A percentile compares a stretch with the other conserved stretches of the same genome.
Evolutionary conservation across 371 early-diverging fungal genomes (phyloP).

Genomic region (Lichtheimia ornata): DNA sequence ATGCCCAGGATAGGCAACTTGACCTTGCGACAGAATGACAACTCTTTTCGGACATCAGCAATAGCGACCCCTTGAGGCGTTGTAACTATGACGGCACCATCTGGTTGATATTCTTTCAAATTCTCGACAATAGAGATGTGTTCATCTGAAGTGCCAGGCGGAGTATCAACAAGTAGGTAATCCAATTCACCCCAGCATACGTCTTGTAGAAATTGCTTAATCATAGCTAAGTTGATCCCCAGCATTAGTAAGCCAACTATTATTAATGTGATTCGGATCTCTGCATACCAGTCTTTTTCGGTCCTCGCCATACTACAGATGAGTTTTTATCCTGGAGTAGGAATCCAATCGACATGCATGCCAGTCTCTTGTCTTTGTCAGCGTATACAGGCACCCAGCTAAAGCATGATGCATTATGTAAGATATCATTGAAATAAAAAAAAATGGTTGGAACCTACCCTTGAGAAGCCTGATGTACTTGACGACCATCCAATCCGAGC

Average conservation of each 20-base stretch:
- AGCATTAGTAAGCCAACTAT: constrained; percentile 3
- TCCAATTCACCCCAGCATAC: constrained; percentile 88
- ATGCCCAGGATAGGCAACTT: constrained; percentile 82
- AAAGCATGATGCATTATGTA: neutral
- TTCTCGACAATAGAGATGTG: constrained; percentile 85
- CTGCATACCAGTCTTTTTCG: constrained; percentile 81
- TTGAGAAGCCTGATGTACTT: constrained; percentile 74
- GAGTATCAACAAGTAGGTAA: constrained; percentile 92
- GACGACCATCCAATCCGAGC: constrained; percentile 78
- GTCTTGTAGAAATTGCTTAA: constrained; percentile 89
- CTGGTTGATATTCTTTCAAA: constrained; percentile 72
- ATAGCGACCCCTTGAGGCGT: constrained; percentile 91
- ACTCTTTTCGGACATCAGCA: constrained; percentile 85
- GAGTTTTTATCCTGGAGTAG: constrained; percentile 79
- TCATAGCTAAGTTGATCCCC: constrained; percentile 61
- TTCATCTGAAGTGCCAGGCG: constrained; percentile 96
- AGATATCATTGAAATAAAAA: neutral
- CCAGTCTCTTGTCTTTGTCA: constrained; percentile 67
- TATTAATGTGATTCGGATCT: neutral
- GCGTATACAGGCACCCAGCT: constrained; percentile 94
- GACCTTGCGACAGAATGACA: constrained; percentile 85
- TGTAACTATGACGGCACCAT: constrained; percentile 88
- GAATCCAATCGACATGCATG: constrained; percentile 88
- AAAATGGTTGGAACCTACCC: constrained; percentile 41
- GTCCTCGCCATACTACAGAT: constrained; percentile 96